A percentile compares a stretch with the other conserved stretches of the same genome.
These are phyloP conservation scores for Colletotrichum somersetense DNA, from an alignment of 2,329 filamentous ascomycete species.

Conservation along the genomic window DNA sequence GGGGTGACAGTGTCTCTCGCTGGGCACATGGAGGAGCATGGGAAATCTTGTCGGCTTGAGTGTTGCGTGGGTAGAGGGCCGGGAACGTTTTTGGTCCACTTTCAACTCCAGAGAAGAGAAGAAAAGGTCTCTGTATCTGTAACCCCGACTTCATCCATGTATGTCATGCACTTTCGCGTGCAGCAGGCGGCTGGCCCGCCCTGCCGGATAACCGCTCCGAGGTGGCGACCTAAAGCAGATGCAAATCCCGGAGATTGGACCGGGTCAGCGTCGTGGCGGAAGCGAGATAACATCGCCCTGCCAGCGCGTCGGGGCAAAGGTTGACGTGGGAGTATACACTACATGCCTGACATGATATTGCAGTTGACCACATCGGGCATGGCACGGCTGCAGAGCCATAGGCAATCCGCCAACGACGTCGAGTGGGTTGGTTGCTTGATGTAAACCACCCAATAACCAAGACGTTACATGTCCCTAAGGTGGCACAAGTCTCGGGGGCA, in stretches of 20 bases:
- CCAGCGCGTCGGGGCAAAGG: slow-evolving; percentile 30
- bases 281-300: slow-evolving; percentile 35
- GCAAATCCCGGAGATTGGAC: slow-evolving; percentile 37
- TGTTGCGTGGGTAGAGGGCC: too few species aligned
- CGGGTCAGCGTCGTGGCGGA: slow-evolving; percentile 27
- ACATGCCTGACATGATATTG: too few species aligned
- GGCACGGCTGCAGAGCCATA: slow-evolving; percentile 9
- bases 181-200: slow-evolving; percentile 3
- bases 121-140: slow-evolving; percentile 20
- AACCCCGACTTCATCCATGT: slow-evolving; percentile 14
- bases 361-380: neutral
- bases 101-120: neutral
- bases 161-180: slow-evolving; percentile 10
- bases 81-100: too few species aligned
- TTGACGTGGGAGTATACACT: neutral
- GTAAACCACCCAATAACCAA: neutral
- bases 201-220: slow-evolving; percentile 5
- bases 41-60: too few species aligned
- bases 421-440: neutral
- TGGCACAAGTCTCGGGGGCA: neutral
- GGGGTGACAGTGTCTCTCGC: neutral
- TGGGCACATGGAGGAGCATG: too few species aligned
- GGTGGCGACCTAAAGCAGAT: slow-evolving; percentile 20
- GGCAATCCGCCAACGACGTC: neutral
- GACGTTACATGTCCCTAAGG: slow-evolving; percentile 8